phyloP scores from a whole-genome alignment of 2,329 filamentous ascomycete species.

The Verticillium nubilum region DNA sequence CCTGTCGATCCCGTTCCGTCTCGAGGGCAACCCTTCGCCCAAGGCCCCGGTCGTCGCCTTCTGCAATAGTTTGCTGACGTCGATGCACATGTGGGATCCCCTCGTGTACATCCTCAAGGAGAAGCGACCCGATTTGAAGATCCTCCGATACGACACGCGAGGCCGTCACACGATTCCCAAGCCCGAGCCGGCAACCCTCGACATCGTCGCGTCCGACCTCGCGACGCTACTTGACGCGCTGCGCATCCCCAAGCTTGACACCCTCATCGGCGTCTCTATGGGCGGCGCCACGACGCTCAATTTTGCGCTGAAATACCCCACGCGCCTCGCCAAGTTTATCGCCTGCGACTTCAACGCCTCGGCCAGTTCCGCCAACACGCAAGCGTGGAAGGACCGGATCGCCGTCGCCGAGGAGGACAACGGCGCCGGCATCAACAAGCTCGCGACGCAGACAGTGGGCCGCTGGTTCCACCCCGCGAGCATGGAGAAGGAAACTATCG shows the following conservation, averaged over 20 bases:
- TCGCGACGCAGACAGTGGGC: constrained; percentile 66
- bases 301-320: constrained; percentile 62
- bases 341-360: constrained; percentile 75
- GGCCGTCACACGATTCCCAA: constrained; percentile 53
- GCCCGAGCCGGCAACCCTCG: constrained; percentile 52
- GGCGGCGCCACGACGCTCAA: constrained; percentile 75
- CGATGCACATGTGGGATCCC: constrained; percentile 74
- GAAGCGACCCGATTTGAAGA: constrained; percentile 58
- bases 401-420: constrained; percentile 54
- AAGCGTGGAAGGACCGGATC: constrained; percentile 75
- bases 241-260: constrained; percentile 59
- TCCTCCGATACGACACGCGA: constrained; percentile 73
- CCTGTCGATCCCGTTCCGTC: constrained; percentile 63
- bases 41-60: constrained; percentile 69
- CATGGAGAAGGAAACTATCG: constrained; percentile 37
- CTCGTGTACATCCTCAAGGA: constrained; percentile 59
- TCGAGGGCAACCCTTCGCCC: constrained; percentile 66
- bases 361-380: constrained; percentile 67
- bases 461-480: constrained; percentile 70
- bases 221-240: constrained; percentile 61
- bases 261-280: constrained; percentile 71
- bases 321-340: constrained; percentile 55
- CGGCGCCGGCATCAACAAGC: constrained; percentile 52
- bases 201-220: constrained; percentile 64
- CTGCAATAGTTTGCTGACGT: constrained; percentile 74